Evolutionary conservation across 257 asterid genomes (phyloP).

Genomic region (Lithospermum erythrorhizon): DNA sequence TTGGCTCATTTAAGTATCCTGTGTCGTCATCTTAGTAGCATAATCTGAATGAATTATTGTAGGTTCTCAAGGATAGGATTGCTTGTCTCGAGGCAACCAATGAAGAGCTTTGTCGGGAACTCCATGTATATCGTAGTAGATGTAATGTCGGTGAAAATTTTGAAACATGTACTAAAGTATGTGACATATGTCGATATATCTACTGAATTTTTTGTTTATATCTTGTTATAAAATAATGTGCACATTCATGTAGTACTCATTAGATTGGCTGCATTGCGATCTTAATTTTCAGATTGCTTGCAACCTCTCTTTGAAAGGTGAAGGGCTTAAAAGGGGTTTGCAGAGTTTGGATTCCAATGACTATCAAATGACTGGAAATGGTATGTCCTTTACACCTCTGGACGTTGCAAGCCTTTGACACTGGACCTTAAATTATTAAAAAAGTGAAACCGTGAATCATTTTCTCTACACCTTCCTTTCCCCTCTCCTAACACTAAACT

Average conservation of each 20-base stretch:
- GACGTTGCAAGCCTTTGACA: slow-evolving; percentile 1
- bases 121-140: slow-evolving; percentile 57
- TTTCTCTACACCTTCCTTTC: background rate
- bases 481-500: background rate
- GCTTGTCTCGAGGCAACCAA: slow-evolving; percentile 88
- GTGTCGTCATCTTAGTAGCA: background rate
- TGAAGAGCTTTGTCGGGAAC: slow-evolving; percentile 80
- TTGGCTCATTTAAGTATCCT: slow-evolving; percentile 3
- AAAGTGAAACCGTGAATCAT: background rate
- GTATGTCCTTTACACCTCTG: slow-evolving; percentile 32
- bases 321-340: slow-evolving; percentile 85
- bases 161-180: slow-evolving; percentile 51
- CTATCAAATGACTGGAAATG: slow-evolving; percentile 85
- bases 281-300: slow-evolving; percentile 40
- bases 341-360: slow-evolving; percentile 88
- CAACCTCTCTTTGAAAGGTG: slow-evolving; percentile 46
- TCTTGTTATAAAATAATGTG: background rate
- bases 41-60: slow-evolving; percentile 21
- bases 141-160: slow-evolving; percentile 29
- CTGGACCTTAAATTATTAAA: background rate
- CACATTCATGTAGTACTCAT: background rate
- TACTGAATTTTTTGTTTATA: background rate
- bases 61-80: slow-evolving; percentile 81
- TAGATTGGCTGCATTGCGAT: background rate
- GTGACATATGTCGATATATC: background rate